Percentiles rank a stretch among this genome's conserved stretches.
Evolutionary conservation across 2,329 filamentous ascomycete genomes (phyloP).

Genomic region (Trichoderma atroviride): DNA sequence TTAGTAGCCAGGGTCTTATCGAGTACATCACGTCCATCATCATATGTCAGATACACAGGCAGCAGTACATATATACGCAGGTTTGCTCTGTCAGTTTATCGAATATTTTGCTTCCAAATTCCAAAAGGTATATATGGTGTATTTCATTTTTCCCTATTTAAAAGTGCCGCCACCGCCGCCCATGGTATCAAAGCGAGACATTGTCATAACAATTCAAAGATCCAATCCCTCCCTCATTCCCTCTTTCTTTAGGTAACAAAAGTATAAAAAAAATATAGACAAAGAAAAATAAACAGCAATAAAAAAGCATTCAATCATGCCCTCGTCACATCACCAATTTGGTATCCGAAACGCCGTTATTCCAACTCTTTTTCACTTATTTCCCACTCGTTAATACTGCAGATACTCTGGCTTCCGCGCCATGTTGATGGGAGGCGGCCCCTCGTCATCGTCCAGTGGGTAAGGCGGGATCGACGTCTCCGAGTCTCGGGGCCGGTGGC

Average conservation of each 20-base stretch:
- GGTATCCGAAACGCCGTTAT: not conserved
- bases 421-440: constrained; percentile 83
- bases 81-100: not conserved
- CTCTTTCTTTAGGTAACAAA: not conserved
- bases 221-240: not conserved
- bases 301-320: not conserved
- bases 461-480: constrained; percentile 65
- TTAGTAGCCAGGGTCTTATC: not conserved
- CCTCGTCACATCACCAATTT: not conserved
- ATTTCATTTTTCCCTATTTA: not conserved
- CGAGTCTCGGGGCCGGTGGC: constrained; percentile 37
- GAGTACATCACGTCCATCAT: not conserved
- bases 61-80: not conserved
- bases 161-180: not conserved
- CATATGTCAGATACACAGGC: not conserved
- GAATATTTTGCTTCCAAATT: not conserved
- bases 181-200: constrained; percentile 19
- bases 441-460: constrained; percentile 75
- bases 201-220: constrained; percentile 7
- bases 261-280: not conserved
- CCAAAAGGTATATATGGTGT: not conserved
- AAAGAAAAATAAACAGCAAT: not conserved
- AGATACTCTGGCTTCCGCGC: constrained; percentile 78
- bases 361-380: not conserved
- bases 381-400: not conserved